Base-by-base conservation (phyloP, 192 early-diverging fungal genomes). In the Paraglomus brasilianum region DNA sequence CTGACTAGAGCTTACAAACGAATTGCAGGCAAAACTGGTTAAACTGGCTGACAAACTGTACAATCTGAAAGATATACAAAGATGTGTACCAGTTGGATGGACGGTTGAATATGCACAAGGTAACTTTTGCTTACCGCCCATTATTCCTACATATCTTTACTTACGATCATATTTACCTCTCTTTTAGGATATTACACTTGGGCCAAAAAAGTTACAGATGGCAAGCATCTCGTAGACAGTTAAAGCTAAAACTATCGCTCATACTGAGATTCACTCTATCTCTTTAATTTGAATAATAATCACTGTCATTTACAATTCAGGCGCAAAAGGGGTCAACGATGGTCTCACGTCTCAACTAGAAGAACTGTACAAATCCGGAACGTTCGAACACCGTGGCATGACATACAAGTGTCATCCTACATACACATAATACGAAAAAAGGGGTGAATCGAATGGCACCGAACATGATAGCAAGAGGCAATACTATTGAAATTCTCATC, bases 1-100 rank as follows among this genome's bases (percentile, higher is more conserved):
- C 5, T 39, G 9, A 30, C 21, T 56, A 22, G 9, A 21, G 2
- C 21, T 15, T 9, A 30, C 21, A 53, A 22, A n/a, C 36, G 56
- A 45, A n/a, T 70, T 39, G 5, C 59, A 85, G 69, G 87, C 85
- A 14, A 87, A 88, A 74, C 71, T 79, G n/a, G 80, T 88, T 10
- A 89, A 89, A 64, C 65, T 89, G 38, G 87, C 86, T 4, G 87
- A 89, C 65, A 89, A 89, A 69, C 62, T 85, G 8, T 81, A 87
- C 64, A 89, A 89, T 72, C 67, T 89, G 52, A 63, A 80, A 10
- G 85, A 87, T 52, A 22, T 89, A n/a, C 56, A 70, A 60, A 42
- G 53, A n/a, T 40, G 14, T 7, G 55, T 64, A 47, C 88, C 88
- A 9, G 60, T 75, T 13, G 85, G 80, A 2, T 89, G 88, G 84